Percentiles rank a stretch among this genome's conserved stretches.
Conservation (phyloP, 2,329 filamentous ascomycete genomes). For the Fusarium nelsonii region DNA sequence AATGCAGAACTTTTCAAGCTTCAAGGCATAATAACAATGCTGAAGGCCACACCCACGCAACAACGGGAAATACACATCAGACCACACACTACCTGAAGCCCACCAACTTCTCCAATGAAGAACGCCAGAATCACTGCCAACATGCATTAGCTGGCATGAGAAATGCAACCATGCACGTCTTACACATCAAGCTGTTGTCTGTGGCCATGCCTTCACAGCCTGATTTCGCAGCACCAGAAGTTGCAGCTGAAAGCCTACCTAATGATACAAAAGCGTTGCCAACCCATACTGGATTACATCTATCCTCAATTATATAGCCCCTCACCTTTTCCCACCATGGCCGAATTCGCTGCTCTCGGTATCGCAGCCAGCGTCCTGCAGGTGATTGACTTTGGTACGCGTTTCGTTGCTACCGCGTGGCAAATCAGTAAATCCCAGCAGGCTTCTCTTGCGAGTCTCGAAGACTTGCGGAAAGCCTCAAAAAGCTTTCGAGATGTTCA, state of each 20-base stretch:
- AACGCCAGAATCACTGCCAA: accelerated
- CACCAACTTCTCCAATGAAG: not conserved
- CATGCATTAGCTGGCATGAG: not conserved
- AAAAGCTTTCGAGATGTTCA: not conserved
- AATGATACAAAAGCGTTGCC: not conserved
- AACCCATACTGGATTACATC: not conserved
- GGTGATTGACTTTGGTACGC: constrained; percentile 21
- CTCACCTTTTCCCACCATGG: not conserved
- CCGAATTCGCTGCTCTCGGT: constrained; percentile 9
- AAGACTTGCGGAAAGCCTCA: not conserved
- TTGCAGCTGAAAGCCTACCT: not conserved
- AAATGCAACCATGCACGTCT: not conserved
- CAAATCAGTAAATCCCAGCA: not conserved
- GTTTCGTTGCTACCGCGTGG: constrained; percentile 6
- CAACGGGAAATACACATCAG: not conserved
- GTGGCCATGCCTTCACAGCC: constrained; percentile 1
- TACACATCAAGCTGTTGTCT: not conserved
- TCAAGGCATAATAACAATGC: not conserved
- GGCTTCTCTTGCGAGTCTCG: not conserved
- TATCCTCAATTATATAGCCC: accelerated
- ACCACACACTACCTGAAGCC: not conserved
- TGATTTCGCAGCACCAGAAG: not conserved
- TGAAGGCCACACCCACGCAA: not conserved
- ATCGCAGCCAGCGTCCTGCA: constrained; percentile 12
- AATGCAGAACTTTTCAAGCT: not conserved